These are phyloP conservation scores for Aspergillus sp. DNA, from an alignment of 2,329 filamentous ascomycete species.

Conservation along the genomic window DNA sequence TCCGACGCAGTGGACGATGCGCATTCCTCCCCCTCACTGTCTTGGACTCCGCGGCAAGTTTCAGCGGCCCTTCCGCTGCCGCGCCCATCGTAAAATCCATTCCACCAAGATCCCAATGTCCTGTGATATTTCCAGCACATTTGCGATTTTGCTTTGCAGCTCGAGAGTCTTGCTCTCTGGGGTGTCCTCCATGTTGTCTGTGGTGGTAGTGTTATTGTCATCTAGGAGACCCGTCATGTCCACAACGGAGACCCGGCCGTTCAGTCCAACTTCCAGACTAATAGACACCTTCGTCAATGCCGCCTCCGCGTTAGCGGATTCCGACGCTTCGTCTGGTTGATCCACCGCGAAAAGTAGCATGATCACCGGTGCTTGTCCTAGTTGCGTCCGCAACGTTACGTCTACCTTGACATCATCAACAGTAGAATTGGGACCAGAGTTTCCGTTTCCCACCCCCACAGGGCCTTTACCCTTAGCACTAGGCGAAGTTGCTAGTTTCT, in stretches of 20 bases:
- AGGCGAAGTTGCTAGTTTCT: conserved; percentile 4
- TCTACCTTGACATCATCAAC: conserved; percentile 37
- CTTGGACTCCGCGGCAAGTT: neutral
- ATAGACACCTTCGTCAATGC: conserved; percentile 34
- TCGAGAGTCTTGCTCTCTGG: conserved; percentile 20
- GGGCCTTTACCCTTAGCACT: conserved; percentile 12
- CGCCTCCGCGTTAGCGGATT: conserved; percentile 11
- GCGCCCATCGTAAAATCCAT: conserved; percentile 44
- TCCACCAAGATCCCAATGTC: conserved; percentile 48
- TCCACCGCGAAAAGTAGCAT: conserved; percentile 40
- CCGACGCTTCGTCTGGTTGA: conserved; percentile 8
- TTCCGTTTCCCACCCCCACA: neutral
- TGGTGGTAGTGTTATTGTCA: conserved; percentile 15
- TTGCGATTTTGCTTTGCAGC: conserved; percentile 39
- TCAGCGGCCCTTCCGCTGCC: conserved; percentile 29
- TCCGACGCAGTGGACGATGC: conserved; percentile 8
- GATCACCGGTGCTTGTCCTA: conserved; percentile 41
- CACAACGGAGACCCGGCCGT: conserved; percentile 43
- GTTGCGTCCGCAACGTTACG: conserved; percentile 41
- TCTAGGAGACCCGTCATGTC: conserved; percentile 40
- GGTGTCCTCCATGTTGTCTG: conserved; percentile 23
- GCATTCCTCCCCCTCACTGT: neutral
- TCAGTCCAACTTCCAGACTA: conserved; percentile 43
- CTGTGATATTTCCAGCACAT: conserved; percentile 47
- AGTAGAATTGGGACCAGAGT: neutral